Conservation (phyloP, 768 basidiomycete genomes). For the Cystoderma amianthinum region DNA sequence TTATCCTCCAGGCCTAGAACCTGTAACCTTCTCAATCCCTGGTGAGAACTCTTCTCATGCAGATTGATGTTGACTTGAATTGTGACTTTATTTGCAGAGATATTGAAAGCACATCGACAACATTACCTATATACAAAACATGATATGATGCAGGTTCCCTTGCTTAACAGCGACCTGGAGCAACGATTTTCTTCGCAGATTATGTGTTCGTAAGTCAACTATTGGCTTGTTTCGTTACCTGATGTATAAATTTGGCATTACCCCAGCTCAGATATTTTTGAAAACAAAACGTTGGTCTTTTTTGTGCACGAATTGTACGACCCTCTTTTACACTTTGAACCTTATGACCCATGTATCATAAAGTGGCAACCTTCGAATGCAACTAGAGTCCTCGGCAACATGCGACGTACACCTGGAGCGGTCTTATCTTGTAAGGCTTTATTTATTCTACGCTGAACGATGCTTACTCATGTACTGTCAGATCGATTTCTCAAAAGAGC, state of each 20-base stretch:
- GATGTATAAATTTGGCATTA: not conserved
- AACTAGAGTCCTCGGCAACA: constrained; percentile 65
- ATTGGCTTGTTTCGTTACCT: not conserved
- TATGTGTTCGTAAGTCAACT: constrained; percentile 81
- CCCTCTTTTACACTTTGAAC: not conserved
- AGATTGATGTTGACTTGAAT: constrained; percentile 1
- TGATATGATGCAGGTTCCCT: constrained; percentile 75
- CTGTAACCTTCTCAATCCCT: constrained; percentile 60
- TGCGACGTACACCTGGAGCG: constrained; percentile 75
- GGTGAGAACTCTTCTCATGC: constrained; percentile 27
- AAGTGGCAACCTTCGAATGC: constrained; percentile 85
- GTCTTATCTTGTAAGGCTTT: constrained; percentile 67
- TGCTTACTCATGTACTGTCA: constrained; percentile 22
- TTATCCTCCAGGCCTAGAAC: constrained; percentile 51
- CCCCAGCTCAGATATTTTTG: constrained; percentile 67
- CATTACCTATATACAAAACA: constrained; percentile 72
- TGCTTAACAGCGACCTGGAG: constrained; percentile 61
- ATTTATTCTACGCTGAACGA: not conserved
- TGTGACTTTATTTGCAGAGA: constrained; percentile 37
- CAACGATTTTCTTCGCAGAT: constrained; percentile 76
- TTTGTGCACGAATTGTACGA: constrained; percentile 92
- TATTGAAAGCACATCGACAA: constrained; percentile 87
- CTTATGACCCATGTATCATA: not conserved
- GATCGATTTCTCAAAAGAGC: constrained; percentile 79
- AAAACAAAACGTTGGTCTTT: constrained; percentile 71